Conservation (phyloP, 441 rosid genomes). For the Euphorbia schlechtendalii region DNA sequence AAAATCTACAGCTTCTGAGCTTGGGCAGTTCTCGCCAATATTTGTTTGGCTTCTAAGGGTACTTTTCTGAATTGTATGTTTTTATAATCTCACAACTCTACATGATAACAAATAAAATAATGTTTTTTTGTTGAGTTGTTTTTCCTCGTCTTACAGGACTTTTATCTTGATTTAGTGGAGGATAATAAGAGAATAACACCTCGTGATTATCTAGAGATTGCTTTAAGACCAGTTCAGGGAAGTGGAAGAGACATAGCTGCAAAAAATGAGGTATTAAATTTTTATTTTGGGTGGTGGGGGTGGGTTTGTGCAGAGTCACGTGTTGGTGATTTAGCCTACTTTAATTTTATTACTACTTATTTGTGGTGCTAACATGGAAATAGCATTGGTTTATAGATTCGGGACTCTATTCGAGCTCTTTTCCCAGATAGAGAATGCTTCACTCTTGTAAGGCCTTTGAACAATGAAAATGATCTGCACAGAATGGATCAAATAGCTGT, state of each 20-base stretch:
- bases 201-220: conserved; percentile 93
- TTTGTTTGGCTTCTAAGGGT: conserved; percentile 99
- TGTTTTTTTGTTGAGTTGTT: conserved; percentile 9
- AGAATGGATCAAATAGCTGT: conserved; percentile 84
- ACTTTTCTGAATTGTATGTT: too few relatives aligned
- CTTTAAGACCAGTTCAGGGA: conserved; percentile 82
- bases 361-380: conserved; percentile 23
- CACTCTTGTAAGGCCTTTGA: conserved; percentile 85
- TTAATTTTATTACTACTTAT: neutral
- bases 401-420: conserved; percentile 82
- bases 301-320: too few relatives aligned
- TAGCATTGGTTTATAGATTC: conserved; percentile 43
- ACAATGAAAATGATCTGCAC: conserved; percentile 76
- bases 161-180: conserved; percentile 80
- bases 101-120: too few relatives aligned
- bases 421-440: conserved; percentile 97
- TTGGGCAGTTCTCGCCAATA: conserved; percentile 91
- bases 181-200: conserved; percentile 83
- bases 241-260: conserved; percentile 73
- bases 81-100: too few relatives aligned
- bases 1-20: conserved; percentile 62
- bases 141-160: conserved; percentile 49
- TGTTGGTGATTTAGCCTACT: neutral
- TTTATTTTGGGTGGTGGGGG: neutral
- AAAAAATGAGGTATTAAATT: conserved; percentile 84